Percentiles rank a stretch among this genome's conserved stretches.
phyloP scores from a whole-genome alignment of 805 yeast species.

The Clavispora asparagi region DNA sequence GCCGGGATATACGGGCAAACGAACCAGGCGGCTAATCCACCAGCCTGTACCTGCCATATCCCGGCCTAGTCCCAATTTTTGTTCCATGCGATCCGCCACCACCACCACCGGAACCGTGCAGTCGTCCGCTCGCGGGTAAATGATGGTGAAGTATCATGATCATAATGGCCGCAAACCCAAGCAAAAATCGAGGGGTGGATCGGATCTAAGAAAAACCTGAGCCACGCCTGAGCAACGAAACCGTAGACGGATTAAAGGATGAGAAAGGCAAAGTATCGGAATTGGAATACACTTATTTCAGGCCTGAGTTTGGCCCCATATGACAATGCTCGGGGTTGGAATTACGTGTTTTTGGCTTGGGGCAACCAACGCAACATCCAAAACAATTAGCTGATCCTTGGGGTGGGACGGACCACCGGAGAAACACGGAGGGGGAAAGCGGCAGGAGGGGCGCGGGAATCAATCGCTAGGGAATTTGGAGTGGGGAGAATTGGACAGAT shows the following conservation, averaged over 20 bases:
- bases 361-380: not conserved
- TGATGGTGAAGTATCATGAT: too few species aligned
- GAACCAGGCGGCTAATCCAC: not conserved
- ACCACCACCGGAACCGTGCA: too few species aligned
- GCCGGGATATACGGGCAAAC: constrained; percentile 1
- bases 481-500: not conserved
- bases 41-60: not conserved
- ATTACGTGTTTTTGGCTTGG: not conserved
- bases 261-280: too few species aligned
- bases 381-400: not conserved
- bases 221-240: not conserved
- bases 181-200: not conserved
- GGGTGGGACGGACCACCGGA: not conserved
- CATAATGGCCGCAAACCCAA: not conserved
- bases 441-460: not conserved
- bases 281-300: too few species aligned
- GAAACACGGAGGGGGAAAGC: not conserved
- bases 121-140: too few species aligned
- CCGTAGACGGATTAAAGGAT: not conserved
- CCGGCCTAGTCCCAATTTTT: not conserved
- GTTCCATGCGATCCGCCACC: not conserved
- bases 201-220: not conserved
- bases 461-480: not conserved
- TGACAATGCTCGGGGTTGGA: not conserved
- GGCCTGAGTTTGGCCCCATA: not conserved